Evolutionary conservation across 352 stramenopile genomes (phyloP), one percentile per base, ranked within the genome.

Genomic region (Globisporangium echinulatum): DNA sequence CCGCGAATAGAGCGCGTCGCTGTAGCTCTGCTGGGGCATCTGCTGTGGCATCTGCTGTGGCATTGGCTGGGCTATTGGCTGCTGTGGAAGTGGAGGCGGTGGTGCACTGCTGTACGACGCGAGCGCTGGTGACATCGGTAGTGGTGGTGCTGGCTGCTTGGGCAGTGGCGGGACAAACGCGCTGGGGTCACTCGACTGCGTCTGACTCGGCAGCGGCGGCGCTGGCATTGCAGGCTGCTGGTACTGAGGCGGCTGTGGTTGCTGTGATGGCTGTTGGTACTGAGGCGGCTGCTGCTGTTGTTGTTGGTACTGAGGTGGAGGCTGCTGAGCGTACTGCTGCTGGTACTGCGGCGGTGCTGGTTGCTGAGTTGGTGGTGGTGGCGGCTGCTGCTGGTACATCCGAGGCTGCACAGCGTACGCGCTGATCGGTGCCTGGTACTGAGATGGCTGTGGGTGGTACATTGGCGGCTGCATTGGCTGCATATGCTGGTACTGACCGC

Each of bases 1-100:
- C 59, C 74, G 71, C 6, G 62, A 57, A n/a, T 66, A 66, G 43
- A 66, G 46, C 50, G 74, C 71, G 44, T 72, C 63, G 53, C 67
- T 70, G 49, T 70, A 83, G 53, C 69, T 60, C 8, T 59, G 51
- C 42, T 60, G 25, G 11, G 62, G 56, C 25, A 52, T 54, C 33
- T 52, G 57, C 47, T 63, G 62, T 0, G 3, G 40, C 40, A 13
- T 13, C 1, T 44, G 40, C 40, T 44, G 40, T 44, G 40, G 40
- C 11, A 11, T 7, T 44, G 11, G 1, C 40, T 7, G 40, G 7
- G 40, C 40, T 44, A 13, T 8, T 44, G 40, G 11, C 17, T 57
- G 56, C 13, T 56, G 47, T 4, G 63, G 25, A 33, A 33, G 49
- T 40, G 56, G 64, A 11, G 50, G 47, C 7, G 49, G 19, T 44